These are phyloP conservation scores for Septoria linicola DNA, from an alignment of 2,329 filamentous ascomycete species.

Conservation along the genomic window DNA sequence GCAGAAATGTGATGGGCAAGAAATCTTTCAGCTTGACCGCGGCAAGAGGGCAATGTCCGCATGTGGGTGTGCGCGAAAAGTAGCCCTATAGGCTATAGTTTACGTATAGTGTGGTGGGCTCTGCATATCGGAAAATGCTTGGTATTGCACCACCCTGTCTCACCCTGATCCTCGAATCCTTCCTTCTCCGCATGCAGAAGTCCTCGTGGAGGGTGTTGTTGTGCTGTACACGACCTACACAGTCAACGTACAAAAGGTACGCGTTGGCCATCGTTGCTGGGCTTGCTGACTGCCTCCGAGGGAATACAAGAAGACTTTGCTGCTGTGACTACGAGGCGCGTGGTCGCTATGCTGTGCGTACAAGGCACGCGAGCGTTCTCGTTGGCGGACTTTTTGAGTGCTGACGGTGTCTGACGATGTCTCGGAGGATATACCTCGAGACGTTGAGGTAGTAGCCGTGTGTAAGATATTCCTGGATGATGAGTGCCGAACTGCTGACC, in stretches of 20 bases:
- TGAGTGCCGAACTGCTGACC: background rate
- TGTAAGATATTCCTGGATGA: background rate
- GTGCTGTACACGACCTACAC: background rate
- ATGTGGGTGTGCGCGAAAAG: background rate
- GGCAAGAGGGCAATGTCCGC: background rate
- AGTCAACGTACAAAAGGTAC: constrained; percentile 9
- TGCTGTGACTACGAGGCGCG: background rate
- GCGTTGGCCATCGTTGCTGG: constrained; percentile 3
- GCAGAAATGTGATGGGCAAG: background rate
- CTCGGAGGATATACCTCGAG: constrained; percentile 7
- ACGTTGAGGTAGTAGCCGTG: constrained; percentile 1
- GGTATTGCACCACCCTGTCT: background rate
- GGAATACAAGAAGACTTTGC: constrained; percentile 2
- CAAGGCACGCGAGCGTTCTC: constrained; percentile 2
- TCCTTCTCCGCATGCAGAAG: background rate
- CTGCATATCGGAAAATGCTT: background rate
- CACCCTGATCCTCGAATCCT: background rate
- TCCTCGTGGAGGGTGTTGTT: background rate
- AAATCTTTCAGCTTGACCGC: background rate
- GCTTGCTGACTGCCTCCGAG: background rate
- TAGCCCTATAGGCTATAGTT: background rate
- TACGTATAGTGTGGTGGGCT: background rate
- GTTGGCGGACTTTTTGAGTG: constrained; percentile 8
- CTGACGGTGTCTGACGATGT: constrained; percentile 7
- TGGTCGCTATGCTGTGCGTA: background rate